These are phyloP conservation scores for Ricinus communis DNA, from an alignment of 345 rosid species.

Conservation along the genomic window DNA sequence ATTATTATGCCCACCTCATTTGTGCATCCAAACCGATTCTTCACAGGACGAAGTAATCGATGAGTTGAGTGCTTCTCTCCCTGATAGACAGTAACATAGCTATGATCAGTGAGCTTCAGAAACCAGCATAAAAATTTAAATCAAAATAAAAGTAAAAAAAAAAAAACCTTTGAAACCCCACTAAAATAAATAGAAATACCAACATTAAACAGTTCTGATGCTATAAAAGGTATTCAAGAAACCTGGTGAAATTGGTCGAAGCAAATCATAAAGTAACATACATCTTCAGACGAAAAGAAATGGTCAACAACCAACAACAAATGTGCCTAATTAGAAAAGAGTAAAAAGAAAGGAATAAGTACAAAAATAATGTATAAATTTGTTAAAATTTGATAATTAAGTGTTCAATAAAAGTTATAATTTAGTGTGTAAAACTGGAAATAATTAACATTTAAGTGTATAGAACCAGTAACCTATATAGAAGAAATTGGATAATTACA, in stretches of 20 bases:
- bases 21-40: conserved; percentile 90
- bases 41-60: conserved; percentile 90
- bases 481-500: no score
- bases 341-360: neutral
- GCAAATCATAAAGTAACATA: neutral
- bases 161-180: neutral
- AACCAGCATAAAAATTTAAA: no score
- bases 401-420: no score
- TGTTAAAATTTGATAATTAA: no score
- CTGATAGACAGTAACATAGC: conserved; percentile 33
- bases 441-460: no score
- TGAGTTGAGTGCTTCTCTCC: conserved; percentile 82
- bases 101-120: conserved; percentile 12
- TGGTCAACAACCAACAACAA: neutral
- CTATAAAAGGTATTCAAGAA: neutral
- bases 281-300: neutral
- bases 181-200: neutral
- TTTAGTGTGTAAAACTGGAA: no score
- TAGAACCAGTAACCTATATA: no score
- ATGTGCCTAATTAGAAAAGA: neutral
- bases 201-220: neutral
- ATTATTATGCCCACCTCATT: conserved; percentile 63
- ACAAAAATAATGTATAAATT: neutral
- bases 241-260: neutral
- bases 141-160: no score